phyloP scores from a whole-genome alignment of 2,329 filamentous ascomycete species.

The Diaporthe vaccinii region DNA sequence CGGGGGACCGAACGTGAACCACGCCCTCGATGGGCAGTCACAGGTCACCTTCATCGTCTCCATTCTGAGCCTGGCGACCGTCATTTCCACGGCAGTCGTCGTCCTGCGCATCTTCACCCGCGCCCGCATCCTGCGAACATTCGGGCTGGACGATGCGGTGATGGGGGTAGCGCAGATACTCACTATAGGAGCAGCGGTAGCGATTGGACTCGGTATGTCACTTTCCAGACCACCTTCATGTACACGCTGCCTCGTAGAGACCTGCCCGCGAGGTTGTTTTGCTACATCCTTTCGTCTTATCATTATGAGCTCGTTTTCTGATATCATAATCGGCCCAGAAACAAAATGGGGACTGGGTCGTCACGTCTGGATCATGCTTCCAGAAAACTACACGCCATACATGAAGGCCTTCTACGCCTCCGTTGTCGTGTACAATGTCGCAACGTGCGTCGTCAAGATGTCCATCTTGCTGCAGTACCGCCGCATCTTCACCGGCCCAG shows the following conservation, averaged over 20 bases:
- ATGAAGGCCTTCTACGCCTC: conserved; percentile 49
- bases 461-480: conserved; percentile 54
- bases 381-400: conserved; percentile 13
- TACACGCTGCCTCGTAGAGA: neutral
- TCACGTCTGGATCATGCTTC: conserved; percentile 34
- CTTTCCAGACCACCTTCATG: neutral
- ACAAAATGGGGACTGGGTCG: conserved; percentile 40
- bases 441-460: conserved; percentile 49
- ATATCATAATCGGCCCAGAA: neutral
- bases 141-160: conserved; percentile 46
- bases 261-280: no score
- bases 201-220: conserved; percentile 46
- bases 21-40: conserved; percentile 44
- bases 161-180: conserved; percentile 45
- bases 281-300: neutral
- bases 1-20: conserved; percentile 36
- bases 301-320: conserved; percentile 5
- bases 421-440: conserved; percentile 51
- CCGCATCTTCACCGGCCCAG: conserved; percentile 48
- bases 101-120: conserved; percentile 45
- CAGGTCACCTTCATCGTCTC: conserved; percentile 43
- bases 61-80: conserved; percentile 44
- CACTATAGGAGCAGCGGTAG: conserved; percentile 43
- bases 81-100: conserved; percentile 44
- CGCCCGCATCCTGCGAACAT: conserved; percentile 42